Evolutionary conservation across 2,329 filamentous ascomycete genomes (phyloP), one percentile per base, ranked within the genome.

Genomic region (Orbilia javanica): DNA sequence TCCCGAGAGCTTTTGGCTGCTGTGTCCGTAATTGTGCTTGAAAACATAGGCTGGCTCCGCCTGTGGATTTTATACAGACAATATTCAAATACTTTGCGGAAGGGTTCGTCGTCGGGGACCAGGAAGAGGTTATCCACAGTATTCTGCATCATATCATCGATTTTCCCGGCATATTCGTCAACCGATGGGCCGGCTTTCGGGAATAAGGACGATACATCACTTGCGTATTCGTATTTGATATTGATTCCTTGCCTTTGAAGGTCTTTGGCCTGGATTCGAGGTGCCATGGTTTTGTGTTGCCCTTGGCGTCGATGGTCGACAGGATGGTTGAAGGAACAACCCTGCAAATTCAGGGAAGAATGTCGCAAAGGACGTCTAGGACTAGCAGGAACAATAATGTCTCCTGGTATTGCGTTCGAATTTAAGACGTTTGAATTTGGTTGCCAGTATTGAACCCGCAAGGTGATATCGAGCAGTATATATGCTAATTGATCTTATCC

Each of bases 221-320:
- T 31, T 36, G 74, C 52, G 31, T 63, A 68, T 34, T 78, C 67
- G 27, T 78, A 78, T 48, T 78, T 72, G 25, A 78, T 72, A 48
- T 78, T 66, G 31, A 78, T 18, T 25, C 36, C 66, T 48, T 76
- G 72, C 36, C 55, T 20, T 25, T 44, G 31, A n/a, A 78, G 52
- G 62, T 78, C 74, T 25, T 63, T 67, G 11, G 67, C 74, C 31
- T 68, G 62, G 34, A 78, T 78, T 44, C 74, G 74, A 15, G 74
- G 74, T 7, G 74, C 67, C 74, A 78, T 77, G 18, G 39, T 10
- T 52, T 52, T 50, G 36, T 60, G 44, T 70, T 66, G 65, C 18
- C 13, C 34, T 60, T 60, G 34, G 34, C 34, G 31, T 25, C 55
- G 52, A 57, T n/a, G 10, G 4, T 11, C 7, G 10, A 36, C 31